These are phyloP conservation scores for Cicer bijugum DNA, from an alignment of 306 rosid species.

Conservation along the genomic window DNA sequence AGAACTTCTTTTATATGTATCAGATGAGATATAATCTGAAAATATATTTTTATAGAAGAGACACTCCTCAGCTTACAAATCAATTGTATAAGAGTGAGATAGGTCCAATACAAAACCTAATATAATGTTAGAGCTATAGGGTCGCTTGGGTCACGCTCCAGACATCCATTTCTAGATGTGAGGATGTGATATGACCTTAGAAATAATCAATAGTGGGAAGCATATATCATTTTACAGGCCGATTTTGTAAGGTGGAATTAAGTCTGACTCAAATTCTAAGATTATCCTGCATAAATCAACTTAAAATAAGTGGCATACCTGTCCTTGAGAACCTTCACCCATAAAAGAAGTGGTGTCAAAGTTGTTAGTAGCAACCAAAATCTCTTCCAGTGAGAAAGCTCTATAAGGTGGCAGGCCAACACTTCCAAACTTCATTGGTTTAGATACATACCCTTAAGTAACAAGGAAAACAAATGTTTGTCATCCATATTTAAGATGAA, in stretches of 20 bases:
- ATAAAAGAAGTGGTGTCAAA: slow-evolving; percentile 71
- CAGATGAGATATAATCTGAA: neutral
- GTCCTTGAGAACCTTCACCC: slow-evolving; percentile 81
- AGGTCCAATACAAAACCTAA: no score
- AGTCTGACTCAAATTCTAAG: neutral
- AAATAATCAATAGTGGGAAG: no score
- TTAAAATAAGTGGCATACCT: slow-evolving; percentile 55
- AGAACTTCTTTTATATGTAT: neutral
- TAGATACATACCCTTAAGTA: slow-evolving; percentile 70
- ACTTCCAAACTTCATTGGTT: slow-evolving; percentile 65
- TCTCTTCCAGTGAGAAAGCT: slow-evolving; percentile 80
- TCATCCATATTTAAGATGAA: slow-evolving; percentile 26
- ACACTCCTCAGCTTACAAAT: neutral
- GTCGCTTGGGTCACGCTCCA: no score
- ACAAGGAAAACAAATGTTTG: slow-evolving; percentile 23
- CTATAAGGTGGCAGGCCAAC: slow-evolving; percentile 79
- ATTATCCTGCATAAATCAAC: slow-evolving; percentile 18
- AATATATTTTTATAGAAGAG: neutral
- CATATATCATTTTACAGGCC: no score
- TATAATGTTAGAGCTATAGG: no score
- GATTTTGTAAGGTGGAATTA: no score
- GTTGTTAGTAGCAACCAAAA: slow-evolving; percentile 77
- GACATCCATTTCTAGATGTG: no score
- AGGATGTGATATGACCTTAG: no score
- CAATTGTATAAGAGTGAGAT: no score